Evolutionary conservation across 2,329 filamentous ascomycete species (phyloP), one percentile per base, ranked within the genome.

Genomic region (Endoconidiophora laricicola): DNA sequence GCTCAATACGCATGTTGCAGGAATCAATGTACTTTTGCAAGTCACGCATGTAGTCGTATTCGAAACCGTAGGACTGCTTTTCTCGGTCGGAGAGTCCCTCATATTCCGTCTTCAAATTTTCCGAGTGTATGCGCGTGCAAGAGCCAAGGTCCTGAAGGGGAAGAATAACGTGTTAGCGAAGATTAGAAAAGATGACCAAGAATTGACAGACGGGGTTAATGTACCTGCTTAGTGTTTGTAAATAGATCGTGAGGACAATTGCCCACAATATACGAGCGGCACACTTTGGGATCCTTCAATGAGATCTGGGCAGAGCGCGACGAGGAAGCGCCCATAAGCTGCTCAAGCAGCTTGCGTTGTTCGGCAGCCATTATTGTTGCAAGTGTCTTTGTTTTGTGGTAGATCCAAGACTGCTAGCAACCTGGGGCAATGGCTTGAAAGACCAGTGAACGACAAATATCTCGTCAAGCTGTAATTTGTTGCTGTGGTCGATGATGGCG

Each of bases 241-340:
- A 98, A 98, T 61, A 98, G 86, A 63, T 98, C 91, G 71, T 96
- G 90, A 1, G 91, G 91, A 65, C 91, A 98, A 53, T 86, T 93
- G 59, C 91, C 91, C 55, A 78, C 87, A 46, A 98, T 76, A 65
- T 90, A 96, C 16, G 88, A 95, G 50, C 86, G 85, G 71, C 91
- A 98, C 59, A 94, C 85, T 67, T 94, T 95, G 49, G 84, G 75
- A 65, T 96, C 91, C 53, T 80, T 91, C 59, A 98, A 83, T 56
- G 83, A 82, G 58, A 96, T 76, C 64, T 94, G 84, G 38, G 84
- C 76, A 57, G 80, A 79, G 68, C 82, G 84, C 45, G 81, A 81
- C 53, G 81, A 74, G 52, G 82, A 81, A 56, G 77, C 77, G 62
- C 85, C 86, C 79, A 94, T 86, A 58, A 91, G 81, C 73, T 98